These are phyloP conservation scores for Tripterygium wilfordii DNA, from an alignment of 177 flowering plant species.

Conservation along the genomic window DNA sequence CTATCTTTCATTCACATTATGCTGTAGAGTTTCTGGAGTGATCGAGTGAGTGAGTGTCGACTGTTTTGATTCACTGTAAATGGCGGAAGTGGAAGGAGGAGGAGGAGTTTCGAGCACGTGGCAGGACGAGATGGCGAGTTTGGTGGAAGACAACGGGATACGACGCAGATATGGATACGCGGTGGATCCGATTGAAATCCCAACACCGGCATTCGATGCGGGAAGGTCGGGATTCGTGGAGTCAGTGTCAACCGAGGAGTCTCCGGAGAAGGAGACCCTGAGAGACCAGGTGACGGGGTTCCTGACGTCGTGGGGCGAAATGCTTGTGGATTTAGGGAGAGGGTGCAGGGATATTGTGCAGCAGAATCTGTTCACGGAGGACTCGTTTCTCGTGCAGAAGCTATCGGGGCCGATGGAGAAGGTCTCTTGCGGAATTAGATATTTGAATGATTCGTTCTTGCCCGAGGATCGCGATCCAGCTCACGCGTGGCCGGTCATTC, in stretches of 20 bases:
- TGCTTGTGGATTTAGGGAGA: slow-evolving; percentile 59
- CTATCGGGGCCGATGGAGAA: slow-evolving; percentile 37
- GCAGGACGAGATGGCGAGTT: slow-evolving; percentile 66
- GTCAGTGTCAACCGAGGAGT: background rate
- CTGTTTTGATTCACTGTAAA: slow-evolving; percentile 3
- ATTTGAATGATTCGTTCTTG: slow-evolving; percentile 74
- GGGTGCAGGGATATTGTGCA: slow-evolving; percentile 61
- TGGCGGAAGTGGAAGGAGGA: slow-evolving; percentile 38
- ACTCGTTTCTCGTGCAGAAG: slow-evolving; percentile 46
- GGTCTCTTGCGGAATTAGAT: slow-evolving; percentile 41
- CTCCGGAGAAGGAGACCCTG: slow-evolving; percentile 27
- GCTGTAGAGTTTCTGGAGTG: background rate
- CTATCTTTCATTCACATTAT: background rate
- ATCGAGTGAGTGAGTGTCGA: slow-evolving; percentile 2
- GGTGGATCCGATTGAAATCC: slow-evolving; percentile 20
- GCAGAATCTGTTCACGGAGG: slow-evolving; percentile 55
- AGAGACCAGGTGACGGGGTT: slow-evolving; percentile 68
- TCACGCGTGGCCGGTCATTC: slow-evolving; percentile 69
- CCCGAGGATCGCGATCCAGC: slow-evolving; percentile 91
- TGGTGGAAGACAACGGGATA: slow-evolving; percentile 56
- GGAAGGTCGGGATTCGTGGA: slow-evolving; percentile 1
- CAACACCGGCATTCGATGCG: slow-evolving; percentile 11
- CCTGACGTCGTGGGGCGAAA: slow-evolving; percentile 57
- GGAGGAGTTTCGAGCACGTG: too few species aligned
- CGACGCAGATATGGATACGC: slow-evolving; percentile 22